Conservation (phyloP, 208 protist species). For the Leishmania braziliensis region DNA sequence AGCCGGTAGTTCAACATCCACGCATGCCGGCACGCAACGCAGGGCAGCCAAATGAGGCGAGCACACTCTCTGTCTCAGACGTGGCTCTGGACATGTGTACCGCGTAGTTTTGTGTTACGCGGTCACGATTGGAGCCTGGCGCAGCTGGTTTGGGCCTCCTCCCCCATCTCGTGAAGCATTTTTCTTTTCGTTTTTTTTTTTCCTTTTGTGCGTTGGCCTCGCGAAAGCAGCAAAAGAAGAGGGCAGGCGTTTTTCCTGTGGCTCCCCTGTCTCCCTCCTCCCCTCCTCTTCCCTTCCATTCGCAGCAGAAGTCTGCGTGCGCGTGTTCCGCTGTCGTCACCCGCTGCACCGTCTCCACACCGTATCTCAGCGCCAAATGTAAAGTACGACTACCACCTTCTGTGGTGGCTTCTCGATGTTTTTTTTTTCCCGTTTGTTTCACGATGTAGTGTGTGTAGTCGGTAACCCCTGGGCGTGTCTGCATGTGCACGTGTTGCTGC, state of each 20-base stretch:
- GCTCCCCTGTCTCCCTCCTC: neutral
- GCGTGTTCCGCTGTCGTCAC: neutral
- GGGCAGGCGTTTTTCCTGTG: neutral
- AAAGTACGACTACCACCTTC: neutral
- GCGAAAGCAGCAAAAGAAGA: neutral
- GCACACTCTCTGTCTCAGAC: conserved; percentile 9
- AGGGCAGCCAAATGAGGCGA: neutral
- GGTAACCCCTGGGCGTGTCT: neutral
- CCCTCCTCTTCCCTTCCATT: neutral
- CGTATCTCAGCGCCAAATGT: neutral
- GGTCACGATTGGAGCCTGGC: neutral
- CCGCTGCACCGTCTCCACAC: neutral
- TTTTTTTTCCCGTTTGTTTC: too few relatives aligned
- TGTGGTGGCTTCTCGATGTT: too few relatives aligned
- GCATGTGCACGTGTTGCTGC: neutral
- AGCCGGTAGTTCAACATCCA: conserved; percentile 22
- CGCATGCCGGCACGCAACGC: neutral
- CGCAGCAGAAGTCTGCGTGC: too few relatives aligned
- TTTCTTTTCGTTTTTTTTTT: too few relatives aligned
- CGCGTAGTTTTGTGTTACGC: neutral
- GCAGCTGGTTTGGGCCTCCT: neutral
- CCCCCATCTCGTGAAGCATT: neutral
- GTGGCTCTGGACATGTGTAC: neutral
- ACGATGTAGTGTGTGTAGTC: neutral
- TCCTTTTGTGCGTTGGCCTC: neutral